These are phyloP conservation scores for Calycina herbarum DNA, from an alignment of 2,329 filamentous ascomycete species.

Conservation along the genomic window DNA sequence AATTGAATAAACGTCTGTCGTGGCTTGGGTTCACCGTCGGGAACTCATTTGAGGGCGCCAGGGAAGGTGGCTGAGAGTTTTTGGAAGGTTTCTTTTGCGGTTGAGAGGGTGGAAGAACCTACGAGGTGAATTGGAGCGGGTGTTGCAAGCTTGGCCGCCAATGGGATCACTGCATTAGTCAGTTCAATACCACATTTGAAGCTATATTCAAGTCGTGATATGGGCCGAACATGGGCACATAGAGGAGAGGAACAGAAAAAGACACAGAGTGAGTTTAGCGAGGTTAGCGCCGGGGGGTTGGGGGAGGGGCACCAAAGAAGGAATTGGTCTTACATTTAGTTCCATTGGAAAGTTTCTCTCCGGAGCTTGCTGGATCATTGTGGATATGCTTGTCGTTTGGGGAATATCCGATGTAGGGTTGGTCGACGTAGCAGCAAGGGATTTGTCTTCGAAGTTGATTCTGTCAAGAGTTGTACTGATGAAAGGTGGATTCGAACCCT, in stretches of 20 bases:
- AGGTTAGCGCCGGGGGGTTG: not conserved
- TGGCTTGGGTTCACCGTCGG: constrained; percentile 44
- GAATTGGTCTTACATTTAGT: not conserved
- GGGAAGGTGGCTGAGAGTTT: constrained; percentile 35
- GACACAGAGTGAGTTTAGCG: not conserved
- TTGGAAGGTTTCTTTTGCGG: constrained; percentile 39
- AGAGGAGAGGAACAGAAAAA: too few species aligned
- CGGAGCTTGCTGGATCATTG: not conserved
- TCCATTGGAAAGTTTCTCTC: not conserved
- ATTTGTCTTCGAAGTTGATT: not conserved
- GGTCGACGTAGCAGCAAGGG: not conserved
- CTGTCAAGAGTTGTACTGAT: not conserved
- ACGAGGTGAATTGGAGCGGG: constrained; percentile 33
- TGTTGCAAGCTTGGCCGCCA: not conserved
- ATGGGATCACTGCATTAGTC: not conserved
- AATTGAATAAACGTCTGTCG: constrained; percentile 39
- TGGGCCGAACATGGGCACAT: too few species aligned
- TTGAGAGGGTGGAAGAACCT: constrained; percentile 41
- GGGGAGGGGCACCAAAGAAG: not conserved
- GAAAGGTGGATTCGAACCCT: not conserved
- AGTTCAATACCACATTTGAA: too few species aligned
- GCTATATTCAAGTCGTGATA: too few species aligned
- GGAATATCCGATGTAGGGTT: not conserved
- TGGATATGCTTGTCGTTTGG: not conserved
- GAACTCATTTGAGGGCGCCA: constrained; percentile 40